Conservation (phyloP, 768 basidiomycete species). For the Calocera viscosa region DNA sequence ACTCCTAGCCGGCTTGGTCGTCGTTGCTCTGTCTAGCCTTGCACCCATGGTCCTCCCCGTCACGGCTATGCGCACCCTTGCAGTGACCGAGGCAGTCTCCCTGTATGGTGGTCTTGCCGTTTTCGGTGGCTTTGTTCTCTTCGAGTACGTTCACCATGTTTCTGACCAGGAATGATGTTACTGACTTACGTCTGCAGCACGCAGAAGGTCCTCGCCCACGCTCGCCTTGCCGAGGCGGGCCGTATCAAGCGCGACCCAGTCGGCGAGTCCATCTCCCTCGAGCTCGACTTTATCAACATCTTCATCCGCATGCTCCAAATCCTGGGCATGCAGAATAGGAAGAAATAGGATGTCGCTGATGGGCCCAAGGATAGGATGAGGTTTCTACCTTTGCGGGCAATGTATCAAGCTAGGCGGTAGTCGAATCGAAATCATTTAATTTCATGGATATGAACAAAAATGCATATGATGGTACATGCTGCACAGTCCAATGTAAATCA, state of each 20-base stretch:
- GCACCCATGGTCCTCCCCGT: conserved; percentile 84
- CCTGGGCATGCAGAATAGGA: conserved; percentile 52
- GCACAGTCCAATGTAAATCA: neutral
- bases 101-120: conserved; percentile 83
- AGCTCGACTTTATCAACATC: conserved; percentile 83
- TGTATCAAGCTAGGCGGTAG: neutral
- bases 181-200: conserved; percentile 37
- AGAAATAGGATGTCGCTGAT: conserved; percentile 29
- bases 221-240: conserved; percentile 58
- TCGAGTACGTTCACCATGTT: conserved; percentile 43
- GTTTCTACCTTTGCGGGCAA: neutral
- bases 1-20: conserved; percentile 75
- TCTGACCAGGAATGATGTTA: neutral
- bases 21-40: conserved; percentile 73
- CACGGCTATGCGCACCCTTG: conserved; percentile 55
- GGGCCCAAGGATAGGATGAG: neutral
- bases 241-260: conserved; percentile 57
- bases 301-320: conserved; percentile 77
- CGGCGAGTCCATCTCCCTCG: conserved; percentile 61
- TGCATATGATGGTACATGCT: conserved; percentile 2
- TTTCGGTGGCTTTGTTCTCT: conserved; percentile 76
- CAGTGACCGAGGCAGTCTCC: conserved; percentile 61
- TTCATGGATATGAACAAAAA: neutral
- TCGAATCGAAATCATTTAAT: neutral
- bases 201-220: conserved; percentile 71